Evolutionary conservation across 805 yeast genomes (phyloP).

Genomic region (Starmera caribaea): DNA sequence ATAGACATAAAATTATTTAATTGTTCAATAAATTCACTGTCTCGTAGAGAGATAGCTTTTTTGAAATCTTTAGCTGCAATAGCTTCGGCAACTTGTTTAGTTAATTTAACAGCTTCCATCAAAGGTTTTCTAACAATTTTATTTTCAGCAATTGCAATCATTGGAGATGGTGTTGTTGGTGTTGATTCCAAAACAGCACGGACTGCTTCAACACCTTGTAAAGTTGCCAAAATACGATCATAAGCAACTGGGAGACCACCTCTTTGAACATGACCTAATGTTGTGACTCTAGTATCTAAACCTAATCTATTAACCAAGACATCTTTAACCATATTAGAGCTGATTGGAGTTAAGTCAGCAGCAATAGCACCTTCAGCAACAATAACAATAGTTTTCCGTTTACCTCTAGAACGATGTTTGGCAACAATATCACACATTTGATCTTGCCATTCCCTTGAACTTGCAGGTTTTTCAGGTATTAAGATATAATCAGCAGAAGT

Average conservation of each 20-base stretch:
- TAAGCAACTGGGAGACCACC: constrained; percentile 77
- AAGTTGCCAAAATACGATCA: constrained; percentile 62
- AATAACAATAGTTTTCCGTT: constrained; percentile 68
- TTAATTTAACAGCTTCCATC: constrained; percentile 63
- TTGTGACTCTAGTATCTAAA: constrained; percentile 69
- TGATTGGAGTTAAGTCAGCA: constrained; percentile 55
- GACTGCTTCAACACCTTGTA: constrained; percentile 79
- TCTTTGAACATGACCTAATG: constrained; percentile 74
- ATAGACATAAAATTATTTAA: constrained; percentile 54
- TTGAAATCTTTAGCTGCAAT: constrained; percentile 58
- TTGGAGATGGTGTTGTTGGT: constrained; percentile 68
- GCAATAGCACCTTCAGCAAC: constrained; percentile 83
- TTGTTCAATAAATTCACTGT: constrained; percentile 59
- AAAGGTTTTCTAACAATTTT: constrained; percentile 58
- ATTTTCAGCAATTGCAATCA: constrained; percentile 67
- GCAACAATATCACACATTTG: constrained; percentile 55
- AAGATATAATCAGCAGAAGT: constrained; percentile 75
- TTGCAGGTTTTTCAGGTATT: constrained; percentile 73
- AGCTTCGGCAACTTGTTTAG: constrained; percentile 65
- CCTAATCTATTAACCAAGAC: constrained; percentile 58
- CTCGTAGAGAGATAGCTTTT: constrained; percentile 62
- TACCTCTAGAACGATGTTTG: constrained; percentile 61
- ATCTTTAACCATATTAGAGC: constrained; percentile 54
- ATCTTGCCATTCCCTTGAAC: constrained; percentile 52
- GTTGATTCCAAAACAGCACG: constrained; percentile 60